Base-by-base conservation (phyloP, 768 basidiomycete species). In the Macrolepiota dolichaula region DNA sequence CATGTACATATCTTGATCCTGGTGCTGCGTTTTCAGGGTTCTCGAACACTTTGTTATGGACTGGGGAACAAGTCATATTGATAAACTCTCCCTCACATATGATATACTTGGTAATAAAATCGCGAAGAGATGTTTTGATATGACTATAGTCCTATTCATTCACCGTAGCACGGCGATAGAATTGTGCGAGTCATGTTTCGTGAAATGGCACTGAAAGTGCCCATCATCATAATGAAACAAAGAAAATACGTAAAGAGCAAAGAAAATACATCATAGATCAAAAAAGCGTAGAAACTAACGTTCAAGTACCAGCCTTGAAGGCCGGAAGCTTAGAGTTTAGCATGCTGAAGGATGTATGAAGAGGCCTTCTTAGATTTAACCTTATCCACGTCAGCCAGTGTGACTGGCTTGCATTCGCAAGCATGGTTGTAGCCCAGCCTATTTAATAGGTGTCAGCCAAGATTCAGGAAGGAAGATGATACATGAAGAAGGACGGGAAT, bases 351-450 rank as follows among this genome's bases (percentile, higher is more conserved):
- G 51, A 84, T 72, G 67, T 77, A 83, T 15, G 71, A 63, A 15
- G 88, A 90, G 36, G 77, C 76, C 44, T 82, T 77, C 74, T 78
- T 85, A 36, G 90, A 86, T 74, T 88, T 92, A 64, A 91, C 90
- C 73, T 86, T 91, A 68, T 89, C 79, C 2, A 94, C 79, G 62
- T 94, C 91, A 0, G 72, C 74, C 66, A 77, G 74, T 3, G 87
- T 87, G 32, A 92, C 72, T 0, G 82, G 78, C 13, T 81, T 81
- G 66, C 83, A 87, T 68, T 89, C 85, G 63, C 81, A 79, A 2
- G 82, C 92, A 64, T 93, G 90, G 67, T 93, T 90, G 69, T 94
- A 94, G 10, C 92, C 92, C 52, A 94, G 66, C 59, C 92, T 89
- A 27, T 22, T 5, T 22, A 1, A 22, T 3, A 32, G 17, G 10